These are phyloP conservation scores for Vaccinium corymbosum DNA, from an alignment of 148 eudicot genomes.

Conservation along the genomic window DNA sequence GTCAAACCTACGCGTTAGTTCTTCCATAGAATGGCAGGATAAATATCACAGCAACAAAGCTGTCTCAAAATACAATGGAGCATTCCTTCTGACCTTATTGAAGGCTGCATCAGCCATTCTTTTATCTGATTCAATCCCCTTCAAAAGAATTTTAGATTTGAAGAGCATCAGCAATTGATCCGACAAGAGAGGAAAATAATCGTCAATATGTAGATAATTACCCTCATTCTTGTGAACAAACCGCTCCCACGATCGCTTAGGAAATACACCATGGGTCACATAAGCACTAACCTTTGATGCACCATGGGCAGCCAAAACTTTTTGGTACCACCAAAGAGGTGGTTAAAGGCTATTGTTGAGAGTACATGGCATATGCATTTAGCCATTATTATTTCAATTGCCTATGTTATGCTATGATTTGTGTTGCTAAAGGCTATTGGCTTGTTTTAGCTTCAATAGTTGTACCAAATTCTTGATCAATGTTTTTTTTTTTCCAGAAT, in stretches of 20 bases:
- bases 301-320: no score
- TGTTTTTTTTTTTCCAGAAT: no score
- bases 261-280: conserved; percentile 97
- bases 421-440: no score
- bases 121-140: neutral
- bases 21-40: neutral
- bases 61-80: neutral
- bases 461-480: no score
- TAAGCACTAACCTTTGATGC: conserved; percentile 96
- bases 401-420: no score
- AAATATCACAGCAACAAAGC: neutral
- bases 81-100: no score
- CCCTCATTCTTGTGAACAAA: conserved; percentile 79
- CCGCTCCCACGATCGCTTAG: no score
- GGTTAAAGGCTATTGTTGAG: no score
- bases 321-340: no score
- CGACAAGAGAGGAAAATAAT: conserved; percentile 48
- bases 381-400: no score
- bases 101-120: neutral
- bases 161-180: conserved; percentile 91
- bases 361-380: no score
- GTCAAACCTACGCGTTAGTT: neutral
- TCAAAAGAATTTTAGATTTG: conserved; percentile 48
- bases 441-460: no score
- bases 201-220: conserved; percentile 24